These are phyloP conservation scores for Melampsora americana DNA, from an alignment of 1,284 basidiomycete species.

Conservation along the genomic window DNA sequence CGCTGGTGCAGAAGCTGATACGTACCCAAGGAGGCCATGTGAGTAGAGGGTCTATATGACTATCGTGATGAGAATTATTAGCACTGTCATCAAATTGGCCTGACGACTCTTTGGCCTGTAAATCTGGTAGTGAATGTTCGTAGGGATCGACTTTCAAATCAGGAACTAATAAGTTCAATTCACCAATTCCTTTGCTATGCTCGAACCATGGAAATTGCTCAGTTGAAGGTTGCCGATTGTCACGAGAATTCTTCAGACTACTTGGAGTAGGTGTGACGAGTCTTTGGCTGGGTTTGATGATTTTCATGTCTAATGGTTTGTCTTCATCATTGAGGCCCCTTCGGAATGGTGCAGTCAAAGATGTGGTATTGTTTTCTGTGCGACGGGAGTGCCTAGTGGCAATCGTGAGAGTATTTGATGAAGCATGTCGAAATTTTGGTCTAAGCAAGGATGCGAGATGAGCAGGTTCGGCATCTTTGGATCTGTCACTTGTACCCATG, in stretches of 20 bases:
- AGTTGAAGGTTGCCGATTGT: not conserved
- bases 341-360: constrained; percentile 37
- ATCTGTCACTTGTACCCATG: not conserved
- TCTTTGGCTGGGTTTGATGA: constrained; percentile 6
- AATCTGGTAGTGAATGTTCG: not conserved
- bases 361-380: constrained; percentile 6
- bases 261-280: constrained; percentile 4
- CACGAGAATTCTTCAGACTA: not conserved
- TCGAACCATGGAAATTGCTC: not conserved
- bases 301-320: constrained; percentile 16
- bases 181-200: not conserved
- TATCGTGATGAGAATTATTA: not conserved
- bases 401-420: not conserved
- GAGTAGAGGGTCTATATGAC: not conserved
- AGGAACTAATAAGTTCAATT: not conserved
- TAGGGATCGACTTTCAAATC: not conserved
- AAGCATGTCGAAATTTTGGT: not conserved
- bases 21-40: not conserved
- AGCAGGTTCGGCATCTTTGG: not conserved
- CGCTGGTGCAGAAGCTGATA: not conserved
- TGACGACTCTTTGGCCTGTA: not conserved
- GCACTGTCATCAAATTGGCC: not conserved
- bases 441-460: not conserved
- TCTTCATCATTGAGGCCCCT: constrained; percentile 41
- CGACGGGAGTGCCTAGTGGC: not conserved